phyloP scores from a whole-genome alignment of 176 grass and related monocot species.

The bread wheat (Triticum aestivum) region IWGSC_CS_RefSeq_v2.1 NC_057814.1:264847725-264848224 shows the following conservation, averaged over 20 bases:
- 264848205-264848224: no score
- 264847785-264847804: slow-evolving; percentile 77
- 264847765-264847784: slow-evolving; percentile 71
- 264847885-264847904: background rate
- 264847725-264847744: background rate
- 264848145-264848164: no score
- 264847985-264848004: slow-evolving; percentile 91
- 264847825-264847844: slow-evolving; percentile 72
- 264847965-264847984: slow-evolving; percentile 83
- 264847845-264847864: slow-evolving; percentile 77
- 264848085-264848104: no score
- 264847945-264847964: slow-evolving; percentile 22
- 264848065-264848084: slow-evolving; percentile 31
- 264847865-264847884: slow-evolving; percentile 60
- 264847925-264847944: background rate
- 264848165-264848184: no score
- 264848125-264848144: no score
- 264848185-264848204: no score
- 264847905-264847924: background rate
- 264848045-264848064: slow-evolving; percentile 65
- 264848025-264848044: slow-evolving; percentile 90
- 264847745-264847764: slow-evolving; percentile 44
- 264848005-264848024: slow-evolving; percentile 74
- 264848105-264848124: no score
- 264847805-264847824: slow-evolving; percentile 79